Base-by-base conservation (phyloP, 1,284 basidiomycete species). In the Boletus albobrunnescens region DNA sequence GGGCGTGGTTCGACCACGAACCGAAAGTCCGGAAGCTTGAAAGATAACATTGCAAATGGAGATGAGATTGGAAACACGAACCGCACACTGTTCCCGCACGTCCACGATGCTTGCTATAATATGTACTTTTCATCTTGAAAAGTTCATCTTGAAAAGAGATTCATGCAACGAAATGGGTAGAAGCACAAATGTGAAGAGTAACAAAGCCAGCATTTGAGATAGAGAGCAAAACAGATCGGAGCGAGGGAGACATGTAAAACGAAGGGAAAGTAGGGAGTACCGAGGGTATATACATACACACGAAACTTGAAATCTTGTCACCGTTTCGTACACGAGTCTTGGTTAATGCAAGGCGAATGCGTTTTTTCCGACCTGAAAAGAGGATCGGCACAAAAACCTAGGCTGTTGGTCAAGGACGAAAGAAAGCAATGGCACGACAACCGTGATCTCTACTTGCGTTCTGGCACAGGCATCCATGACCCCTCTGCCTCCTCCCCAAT, bases 401-500 rank as follows among this genome's bases (percentile, higher is more conserved):
- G 37, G 46, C 24, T 45, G 53, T 55, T 28, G 33, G 42, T 31
- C 26, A 23, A 38, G n/a, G 28, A 19, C 10, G 19, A 20, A 47
- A 33, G 30, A 13, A 35, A 26, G 22, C 14, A 35, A 38, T 13
- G 19, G 19, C 23, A 27, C 8, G 22, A 35, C 17, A 23, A 20
- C 9, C 6, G 31, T 5, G 44, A 27, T 60, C 50, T 63, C 36
- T 48, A 52, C 46, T 52, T 61, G 53, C 32, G 76, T 73, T 52
- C 67, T 60, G 35, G 74, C 69, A 47, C 67, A 59, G 33, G 74
- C 76, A 61, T 82, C 69, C 69, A 71, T 2, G 65, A 58, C 28
- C 62, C 61, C 26, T 60, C 59, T 9, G 67, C 62, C 41, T 71
- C 67, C 50, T 67, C 64, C 31, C 70, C 75, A 44, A 79, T 68